Base-by-base conservation (phyloP, 1,284 basidiomycete genomes). In the Polyporus tsugae region DNA sequence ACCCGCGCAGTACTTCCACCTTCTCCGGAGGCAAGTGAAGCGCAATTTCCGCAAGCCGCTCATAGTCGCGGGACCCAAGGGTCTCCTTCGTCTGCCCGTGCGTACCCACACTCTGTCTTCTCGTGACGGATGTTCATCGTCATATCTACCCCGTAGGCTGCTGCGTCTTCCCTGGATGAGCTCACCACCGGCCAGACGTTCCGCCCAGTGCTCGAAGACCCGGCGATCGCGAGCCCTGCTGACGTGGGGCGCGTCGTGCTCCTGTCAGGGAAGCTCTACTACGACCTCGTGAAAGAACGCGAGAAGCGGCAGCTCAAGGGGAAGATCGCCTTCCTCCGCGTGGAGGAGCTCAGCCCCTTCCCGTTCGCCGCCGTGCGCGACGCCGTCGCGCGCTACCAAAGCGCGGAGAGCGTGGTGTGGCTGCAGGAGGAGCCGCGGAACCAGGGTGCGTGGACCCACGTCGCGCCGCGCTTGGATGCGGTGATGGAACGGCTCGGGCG, bases 321-420 rank as follows among this genome's bases (percentile, higher is more conserved):
- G 59, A 79, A 82, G 2, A 85, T 95, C 2, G 89, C 90, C 0
- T 84, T 96, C 70, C 80, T 96, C 35, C 89, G 95, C 15, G 77
- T 96, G 66, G 95, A 96, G 76, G 95, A 96, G 77, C 83, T 97
- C 5, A 88, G 90, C 11, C 95, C 95, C 0, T 96, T 97, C 88
- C 95, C 95, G 0, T 94, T 93, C 77, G 69, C 77, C 0, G 80
- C 81, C 33, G 80, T 96, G 0, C 76, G 78, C 6, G 75, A 82
- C 2, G 82, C 82, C 0, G 79, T 96, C 35, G 66, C 73, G 55
- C 73, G 78, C 1, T 93, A 93, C 73, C 57, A 73, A 0, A 71
- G 75, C 15, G 83, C 77, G 4, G 72, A 72, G n/a, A 86, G 89
- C 62, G 81, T 88, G 62, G 70, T 88, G 17, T 96, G 92, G 89